Percentiles rank a stretch among this genome's conserved stretches.
These are phyloP conservation scores for Trichoderma aggressivum DNA, from an alignment of 2,329 filamentous ascomycete genomes.

Conservation along the genomic window DNA sequence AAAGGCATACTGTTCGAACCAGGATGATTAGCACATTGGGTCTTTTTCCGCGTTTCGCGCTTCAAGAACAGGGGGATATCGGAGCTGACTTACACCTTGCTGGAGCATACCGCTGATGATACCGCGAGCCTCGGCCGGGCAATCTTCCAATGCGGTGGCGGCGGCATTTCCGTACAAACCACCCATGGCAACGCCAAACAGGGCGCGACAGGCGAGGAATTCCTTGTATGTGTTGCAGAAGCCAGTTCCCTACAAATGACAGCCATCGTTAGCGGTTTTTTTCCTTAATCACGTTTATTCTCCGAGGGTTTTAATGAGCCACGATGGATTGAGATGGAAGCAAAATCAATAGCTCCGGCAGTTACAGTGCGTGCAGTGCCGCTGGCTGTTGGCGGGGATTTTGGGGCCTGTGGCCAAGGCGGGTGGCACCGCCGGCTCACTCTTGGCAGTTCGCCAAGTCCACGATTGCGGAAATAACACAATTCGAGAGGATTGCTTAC, in stretches of 20 bases:
- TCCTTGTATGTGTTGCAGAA: constrained; percentile 65
- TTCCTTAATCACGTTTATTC: background rate
- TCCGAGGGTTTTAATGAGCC: background rate
- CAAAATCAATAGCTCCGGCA: constrained; percentile 3
- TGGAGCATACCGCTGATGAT: constrained; percentile 74
- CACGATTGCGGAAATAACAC: background rate
- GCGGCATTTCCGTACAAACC: constrained; percentile 76
- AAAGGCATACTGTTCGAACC: constrained; percentile 47
- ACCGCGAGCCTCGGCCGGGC: constrained; percentile 64
- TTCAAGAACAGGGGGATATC: background rate
- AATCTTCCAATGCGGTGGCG: constrained; percentile 74
- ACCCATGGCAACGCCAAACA: constrained; percentile 82
- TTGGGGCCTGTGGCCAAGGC: constrained; percentile 18
- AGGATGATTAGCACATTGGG: background rate
- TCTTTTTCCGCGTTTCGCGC: background rate
- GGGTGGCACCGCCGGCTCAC: constrained; percentile 16
- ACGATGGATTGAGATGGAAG: background rate
- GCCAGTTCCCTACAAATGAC: constrained; percentile 53
- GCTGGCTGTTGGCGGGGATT: background rate
- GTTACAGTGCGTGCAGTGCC: background rate
- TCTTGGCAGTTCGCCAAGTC: background rate
- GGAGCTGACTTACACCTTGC: constrained; percentile 54
- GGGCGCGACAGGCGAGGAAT: constrained; percentile 69
- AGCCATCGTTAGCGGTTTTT: constrained; percentile 1
- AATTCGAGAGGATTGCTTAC: constrained; percentile 40